These are phyloP conservation scores for Prunus mira DNA, from an alignment of 306 rosid genomes.

Conservation along the genomic window DNA sequence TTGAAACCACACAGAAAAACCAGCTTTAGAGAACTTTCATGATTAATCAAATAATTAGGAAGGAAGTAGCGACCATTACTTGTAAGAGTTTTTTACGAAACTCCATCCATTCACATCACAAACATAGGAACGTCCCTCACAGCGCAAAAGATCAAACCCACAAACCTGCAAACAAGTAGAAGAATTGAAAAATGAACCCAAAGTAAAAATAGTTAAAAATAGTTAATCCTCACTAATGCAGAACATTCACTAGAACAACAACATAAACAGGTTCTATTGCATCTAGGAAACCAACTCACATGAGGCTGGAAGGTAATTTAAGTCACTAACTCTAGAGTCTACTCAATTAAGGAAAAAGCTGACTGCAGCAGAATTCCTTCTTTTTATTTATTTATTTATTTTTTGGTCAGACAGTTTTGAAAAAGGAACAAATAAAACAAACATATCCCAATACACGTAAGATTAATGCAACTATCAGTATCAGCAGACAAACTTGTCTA, in stretches of 20 bases:
- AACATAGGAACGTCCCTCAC: constrained; percentile 94
- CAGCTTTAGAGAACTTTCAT: constrained; percentile 6
- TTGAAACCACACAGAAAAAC: constrained; percentile 18
- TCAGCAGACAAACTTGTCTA: constrained; percentile 1
- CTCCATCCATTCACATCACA: constrained; percentile 99
- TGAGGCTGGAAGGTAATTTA: background rate
- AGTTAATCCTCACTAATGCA: background rate
- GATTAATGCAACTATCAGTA: background rate
- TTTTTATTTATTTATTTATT: background rate
- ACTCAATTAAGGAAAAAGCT: background rate
- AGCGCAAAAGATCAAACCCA: constrained; percentile 94
- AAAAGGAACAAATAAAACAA: background rate
- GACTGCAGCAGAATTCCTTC: background rate
- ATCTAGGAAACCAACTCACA: background rate
- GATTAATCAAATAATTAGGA: constrained; percentile 16
- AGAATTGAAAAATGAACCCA: constrained; percentile 18
- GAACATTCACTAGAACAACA: background rate
- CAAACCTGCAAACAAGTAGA: constrained; percentile 69
- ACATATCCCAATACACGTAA: background rate
- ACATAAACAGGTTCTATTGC: background rate
- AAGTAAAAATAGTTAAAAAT: constrained; percentile 9
- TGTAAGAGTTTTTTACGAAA: constrained; percentile 94
- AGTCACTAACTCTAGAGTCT: background rate
- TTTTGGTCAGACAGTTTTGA: background rate
- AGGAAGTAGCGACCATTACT: constrained; percentile 42